Percentiles rank a stretch among this genome's conserved stretches.
Conservation (phyloP, 164 flowering plant species). For the Aristolochia contorta region DNA sequence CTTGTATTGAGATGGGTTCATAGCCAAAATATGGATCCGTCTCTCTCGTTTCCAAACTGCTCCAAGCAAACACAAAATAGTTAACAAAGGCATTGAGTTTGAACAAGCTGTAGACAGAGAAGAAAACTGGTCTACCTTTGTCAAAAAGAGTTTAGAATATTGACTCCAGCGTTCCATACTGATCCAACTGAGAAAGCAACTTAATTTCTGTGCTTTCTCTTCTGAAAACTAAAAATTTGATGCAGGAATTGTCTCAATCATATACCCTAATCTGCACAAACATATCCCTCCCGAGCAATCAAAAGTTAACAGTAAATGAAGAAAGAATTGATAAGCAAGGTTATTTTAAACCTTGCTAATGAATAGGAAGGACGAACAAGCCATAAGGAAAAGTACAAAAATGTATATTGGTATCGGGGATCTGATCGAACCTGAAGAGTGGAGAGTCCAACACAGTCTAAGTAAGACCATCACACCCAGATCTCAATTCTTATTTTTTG, state of each 20-base stretch:
- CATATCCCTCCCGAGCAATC: slow-evolving; percentile 1
- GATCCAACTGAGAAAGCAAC: slow-evolving; percentile 31
- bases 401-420: too few species aligned
- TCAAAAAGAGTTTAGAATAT: too few species aligned
- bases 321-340: too few species aligned
- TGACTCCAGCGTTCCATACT: slow-evolving; percentile 14
- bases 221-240: slow-evolving; percentile 60
- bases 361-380: too few species aligned
- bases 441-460: too few species aligned
- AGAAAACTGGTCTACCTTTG: slow-evolving; percentile 19
- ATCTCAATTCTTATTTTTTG: too few species aligned
- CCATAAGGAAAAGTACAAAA: too few species aligned
- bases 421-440: too few species aligned
- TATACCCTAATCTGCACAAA: slow-evolving; percentile 61
- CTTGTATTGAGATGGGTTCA: slow-evolving; percentile 8
- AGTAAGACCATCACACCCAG: too few species aligned
- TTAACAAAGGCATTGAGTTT: slow-evolving; percentile 25
- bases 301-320: too few species aligned
- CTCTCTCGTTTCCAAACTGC: slow-evolving; percentile 15
- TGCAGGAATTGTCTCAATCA: slow-evolving; percentile 54
- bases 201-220: slow-evolving; percentile 33
- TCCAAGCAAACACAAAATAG: slow-evolving; percentile 15
- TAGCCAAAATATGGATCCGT: slow-evolving; percentile 12
- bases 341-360: too few species aligned
- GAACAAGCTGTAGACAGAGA: slow-evolving; percentile 47